phyloP scores from a whole-genome alignment of 106 monocot genomes.

The Dioscorea zingiberensis region DNA sequence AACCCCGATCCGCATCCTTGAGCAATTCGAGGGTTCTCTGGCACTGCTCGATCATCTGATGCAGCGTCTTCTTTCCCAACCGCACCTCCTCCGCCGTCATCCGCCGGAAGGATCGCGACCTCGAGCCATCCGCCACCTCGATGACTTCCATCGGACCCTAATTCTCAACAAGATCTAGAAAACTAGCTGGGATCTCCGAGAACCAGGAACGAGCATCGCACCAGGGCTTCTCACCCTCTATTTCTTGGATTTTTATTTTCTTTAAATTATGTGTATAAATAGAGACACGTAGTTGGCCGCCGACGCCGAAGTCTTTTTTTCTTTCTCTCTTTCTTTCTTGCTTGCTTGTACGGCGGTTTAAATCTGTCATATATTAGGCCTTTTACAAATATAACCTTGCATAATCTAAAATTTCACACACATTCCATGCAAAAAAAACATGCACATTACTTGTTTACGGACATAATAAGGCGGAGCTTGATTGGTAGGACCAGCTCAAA shows the following conservation, averaged over 20 bases:
- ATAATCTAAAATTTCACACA: too few species aligned
- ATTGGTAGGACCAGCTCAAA: too few species aligned
- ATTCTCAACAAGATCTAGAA: not conserved
- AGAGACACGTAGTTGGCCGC: too few species aligned
- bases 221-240: too few species aligned
- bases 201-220: not conserved
- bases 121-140: not conserved
- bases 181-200: not conserved
- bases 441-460: too few species aligned
- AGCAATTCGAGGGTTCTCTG: constrained; percentile 50
- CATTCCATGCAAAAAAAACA: too few species aligned
- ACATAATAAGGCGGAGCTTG: too few species aligned
- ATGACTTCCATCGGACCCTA: not conserved
- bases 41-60: constrained; percentile 66
- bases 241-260: too few species aligned
- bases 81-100: constrained; percentile 22
- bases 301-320: not conserved
- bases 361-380: too few species aligned
- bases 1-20: constrained; percentile 11
- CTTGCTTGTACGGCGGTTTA: too few species aligned
- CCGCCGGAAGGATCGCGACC: not conserved
- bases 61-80: constrained; percentile 38
- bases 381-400: too few species aligned
- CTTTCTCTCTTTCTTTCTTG: too few species aligned
- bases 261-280: not conserved